phyloP scores from a whole-genome alignment of 129 eudicot species.

The Chrysanthemum makinoi region DNA sequence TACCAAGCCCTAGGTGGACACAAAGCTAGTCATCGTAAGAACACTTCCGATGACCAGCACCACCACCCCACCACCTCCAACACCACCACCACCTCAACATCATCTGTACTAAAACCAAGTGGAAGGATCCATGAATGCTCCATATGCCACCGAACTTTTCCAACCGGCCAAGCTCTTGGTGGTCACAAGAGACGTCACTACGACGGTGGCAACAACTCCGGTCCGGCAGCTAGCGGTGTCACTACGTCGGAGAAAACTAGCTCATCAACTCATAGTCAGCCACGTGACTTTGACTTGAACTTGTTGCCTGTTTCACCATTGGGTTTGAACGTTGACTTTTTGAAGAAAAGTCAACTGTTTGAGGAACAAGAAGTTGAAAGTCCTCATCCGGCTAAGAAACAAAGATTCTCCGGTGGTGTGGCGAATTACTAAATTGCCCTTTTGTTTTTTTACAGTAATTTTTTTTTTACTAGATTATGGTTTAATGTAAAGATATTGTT shows the following conservation, averaged over 20 bases:
- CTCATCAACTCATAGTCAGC: slow-evolving; percentile 35
- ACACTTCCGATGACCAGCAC: slow-evolving; percentile 28
- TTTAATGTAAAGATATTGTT: slow-evolving; percentile 22
- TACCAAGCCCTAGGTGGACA: slow-evolving; percentile 98
- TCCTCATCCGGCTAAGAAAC: slow-evolving; percentile 64
- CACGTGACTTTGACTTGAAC: slow-evolving; percentile 55
- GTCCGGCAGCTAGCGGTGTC: slow-evolving; percentile 32
- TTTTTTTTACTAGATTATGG: slow-evolving; percentile 1
- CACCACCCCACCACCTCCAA: slow-evolving; percentile 15
- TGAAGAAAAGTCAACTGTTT: slow-evolving; percentile 39
- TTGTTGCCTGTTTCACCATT: slow-evolving; percentile 38
- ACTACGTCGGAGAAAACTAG: slow-evolving; percentile 46
- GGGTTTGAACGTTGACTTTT: slow-evolving; percentile 49
- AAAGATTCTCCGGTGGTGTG: slow-evolving; percentile 23
- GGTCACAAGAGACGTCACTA: slow-evolving; percentile 96
- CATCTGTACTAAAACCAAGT: slow-evolving; percentile 44
- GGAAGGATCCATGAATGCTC: slow-evolving; percentile 78
- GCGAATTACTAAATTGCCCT: slow-evolving; percentile 11
- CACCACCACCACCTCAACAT: slow-evolving; percentile 35
- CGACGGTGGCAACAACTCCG: slow-evolving; percentile 64
- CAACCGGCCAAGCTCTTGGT: slow-evolving; percentile 92
- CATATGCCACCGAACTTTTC: slow-evolving; percentile 62
- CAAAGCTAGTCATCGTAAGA: slow-evolving; percentile 90
- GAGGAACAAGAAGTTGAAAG: slow-evolving; percentile 84
- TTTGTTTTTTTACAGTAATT: no score